Conservation (phyloP, 345 rosid genomes). For the Trapa bicornis region DNA sequence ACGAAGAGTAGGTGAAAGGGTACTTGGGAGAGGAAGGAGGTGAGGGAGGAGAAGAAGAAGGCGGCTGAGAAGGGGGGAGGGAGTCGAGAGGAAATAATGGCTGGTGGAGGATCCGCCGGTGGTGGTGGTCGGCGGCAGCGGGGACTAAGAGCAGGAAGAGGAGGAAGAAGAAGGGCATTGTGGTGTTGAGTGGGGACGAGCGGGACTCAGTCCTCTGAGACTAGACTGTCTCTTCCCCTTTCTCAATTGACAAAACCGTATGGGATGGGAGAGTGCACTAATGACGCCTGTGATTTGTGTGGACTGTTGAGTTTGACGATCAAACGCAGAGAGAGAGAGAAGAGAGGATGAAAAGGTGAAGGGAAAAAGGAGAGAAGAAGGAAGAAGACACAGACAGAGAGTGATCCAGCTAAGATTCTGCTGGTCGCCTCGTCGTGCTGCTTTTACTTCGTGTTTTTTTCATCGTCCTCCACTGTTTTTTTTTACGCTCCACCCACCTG, state of each 20-base stretch:
- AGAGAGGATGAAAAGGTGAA: neutral
- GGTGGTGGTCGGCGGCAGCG: constrained; percentile 15
- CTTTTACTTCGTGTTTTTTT: neutral
- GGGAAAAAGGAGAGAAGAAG: neutral
- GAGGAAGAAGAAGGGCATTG: constrained; percentile 13
- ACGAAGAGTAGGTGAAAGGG: constrained; percentile 28
- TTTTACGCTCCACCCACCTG: neutral
- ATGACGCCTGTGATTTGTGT: constrained; percentile 5
- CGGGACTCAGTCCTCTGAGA: too few species aligned
- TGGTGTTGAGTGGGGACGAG: neutral
- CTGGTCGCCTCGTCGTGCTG: constrained; percentile 14
- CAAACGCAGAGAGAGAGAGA: neutral
- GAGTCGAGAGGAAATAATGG: constrained; percentile 48
- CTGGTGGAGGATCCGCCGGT: constrained; percentile 70
- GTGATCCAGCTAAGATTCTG: constrained; percentile 83
- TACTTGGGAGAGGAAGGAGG: constrained; percentile 26
- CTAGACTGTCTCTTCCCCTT: neutral
- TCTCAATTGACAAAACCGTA: constrained; percentile 7
- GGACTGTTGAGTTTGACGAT: neutral
- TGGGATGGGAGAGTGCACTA: constrained; percentile 2
- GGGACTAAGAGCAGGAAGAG: constrained; percentile 17
- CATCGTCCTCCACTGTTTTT: neutral
- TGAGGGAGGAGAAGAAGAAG: constrained; percentile 17
- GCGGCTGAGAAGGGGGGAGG: constrained; percentile 21
- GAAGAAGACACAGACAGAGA: constrained; percentile 4